Conservation (phyloP, 1,284 basidiomycete genomes). For the Meripilus lineatus region DNA sequence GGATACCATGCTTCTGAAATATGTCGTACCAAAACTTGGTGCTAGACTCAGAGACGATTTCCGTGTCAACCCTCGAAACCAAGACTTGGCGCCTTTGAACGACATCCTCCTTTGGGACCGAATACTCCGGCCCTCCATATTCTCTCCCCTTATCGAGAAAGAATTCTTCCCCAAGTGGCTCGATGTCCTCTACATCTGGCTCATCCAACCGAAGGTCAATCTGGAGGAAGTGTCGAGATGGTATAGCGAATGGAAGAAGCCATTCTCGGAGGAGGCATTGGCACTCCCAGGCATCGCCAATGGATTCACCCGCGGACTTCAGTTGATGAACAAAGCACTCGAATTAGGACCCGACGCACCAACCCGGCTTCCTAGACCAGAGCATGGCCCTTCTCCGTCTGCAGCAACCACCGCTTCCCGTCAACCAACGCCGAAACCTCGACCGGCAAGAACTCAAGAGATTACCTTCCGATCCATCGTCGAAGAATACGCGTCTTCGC, state of each 20-base stretch:
- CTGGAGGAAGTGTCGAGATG: conserved; percentile 90
- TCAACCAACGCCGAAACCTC: conserved; percentile 27
- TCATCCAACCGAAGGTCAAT: conserved; percentile 77
- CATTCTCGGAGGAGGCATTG: conserved; percentile 69
- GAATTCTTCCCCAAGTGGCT: conserved; percentile 98
- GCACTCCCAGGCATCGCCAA: conserved; percentile 59
- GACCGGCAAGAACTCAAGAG: conserved; percentile 52
- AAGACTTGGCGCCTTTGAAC: conserved; percentile 83
- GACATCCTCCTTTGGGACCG: conserved; percentile 74
- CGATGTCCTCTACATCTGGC: conserved; percentile 87
- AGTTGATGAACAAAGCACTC: conserved; percentile 91
- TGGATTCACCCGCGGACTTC: conserved; percentile 82
- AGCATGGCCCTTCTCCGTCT: conserved; percentile 34
- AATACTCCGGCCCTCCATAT: conserved; percentile 71
- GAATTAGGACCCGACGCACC: conserved; percentile 76
- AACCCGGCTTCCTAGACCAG: conserved; percentile 60
- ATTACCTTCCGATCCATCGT: conserved; percentile 91
- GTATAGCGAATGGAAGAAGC: conserved; percentile 86
- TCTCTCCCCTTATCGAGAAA: conserved; percentile 78
- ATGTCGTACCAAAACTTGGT: conserved; percentile 87
- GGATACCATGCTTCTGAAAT: conserved; percentile 88
- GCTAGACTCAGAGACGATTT: conserved; percentile 78
- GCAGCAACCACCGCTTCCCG: conserved; percentile 23
- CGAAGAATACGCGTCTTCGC: conserved; percentile 78
- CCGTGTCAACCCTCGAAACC: conserved; percentile 82